Percentiles rank a stretch among this genome's conserved stretches.
Evolutionary conservation across 441 rosid species (phyloP).

Genomic region (Populus trichocarpa): DNA sequence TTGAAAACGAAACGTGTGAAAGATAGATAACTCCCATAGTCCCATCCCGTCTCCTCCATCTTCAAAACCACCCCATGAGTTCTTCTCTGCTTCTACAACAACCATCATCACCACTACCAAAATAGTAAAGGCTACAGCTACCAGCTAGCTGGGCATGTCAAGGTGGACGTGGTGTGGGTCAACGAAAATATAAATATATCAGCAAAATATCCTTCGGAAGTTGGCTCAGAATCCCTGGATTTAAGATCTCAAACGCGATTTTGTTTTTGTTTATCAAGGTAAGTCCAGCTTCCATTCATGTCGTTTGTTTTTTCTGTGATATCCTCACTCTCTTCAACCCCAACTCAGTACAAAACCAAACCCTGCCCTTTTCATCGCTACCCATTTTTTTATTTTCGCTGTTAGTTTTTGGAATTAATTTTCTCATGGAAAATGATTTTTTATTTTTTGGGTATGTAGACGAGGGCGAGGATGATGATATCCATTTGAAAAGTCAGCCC

Average conservation of each 20-base stretch:
- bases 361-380: too few species aligned
- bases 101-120: background rate
- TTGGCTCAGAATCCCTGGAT: background rate
- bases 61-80: background rate
- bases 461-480: too few species aligned
- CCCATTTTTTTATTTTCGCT: too few species aligned
- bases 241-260: background rate
- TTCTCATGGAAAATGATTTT: too few species aligned
- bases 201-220: background rate
- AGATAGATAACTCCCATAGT: background rate
- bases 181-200: too few species aligned
- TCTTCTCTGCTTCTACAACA: background rate
- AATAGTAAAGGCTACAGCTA: background rate
- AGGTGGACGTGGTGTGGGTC: background rate
- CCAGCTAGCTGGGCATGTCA: background rate
- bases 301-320: background rate
- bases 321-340: background rate
- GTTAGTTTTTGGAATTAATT: too few species aligned
- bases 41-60: background rate
- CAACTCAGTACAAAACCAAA: too few species aligned
- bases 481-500: background rate
- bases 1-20: too few species aligned
- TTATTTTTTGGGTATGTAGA: too few species aligned
- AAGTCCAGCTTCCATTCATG: background rate
- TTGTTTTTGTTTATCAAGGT: background rate